These are phyloP conservation scores for Artemisia argyi DNA, from an alignment of 129 eudicot genomes.

Conservation along the genomic window DNA sequence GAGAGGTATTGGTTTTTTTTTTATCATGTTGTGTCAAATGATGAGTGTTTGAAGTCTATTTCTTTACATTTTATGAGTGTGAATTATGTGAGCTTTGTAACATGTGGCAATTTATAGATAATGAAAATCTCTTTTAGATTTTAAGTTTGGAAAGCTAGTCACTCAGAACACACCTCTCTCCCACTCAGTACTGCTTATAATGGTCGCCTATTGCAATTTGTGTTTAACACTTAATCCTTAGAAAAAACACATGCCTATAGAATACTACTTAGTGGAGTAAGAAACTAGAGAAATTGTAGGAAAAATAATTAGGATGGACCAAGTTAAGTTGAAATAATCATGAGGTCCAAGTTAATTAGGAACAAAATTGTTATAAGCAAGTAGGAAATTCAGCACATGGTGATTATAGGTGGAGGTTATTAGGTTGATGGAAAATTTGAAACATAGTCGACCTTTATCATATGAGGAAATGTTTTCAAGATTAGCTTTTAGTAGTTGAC, in stretches of 20 bases:
- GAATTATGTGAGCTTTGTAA: constrained; percentile 26
- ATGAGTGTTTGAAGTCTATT: constrained; percentile 8
- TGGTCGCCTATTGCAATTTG: no score
- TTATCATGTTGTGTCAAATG: constrained; percentile 19
- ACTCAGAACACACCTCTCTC: no score
- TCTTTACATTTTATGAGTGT: constrained; percentile 16
- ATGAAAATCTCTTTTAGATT: constrained; percentile 25
- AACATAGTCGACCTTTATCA: background rate
- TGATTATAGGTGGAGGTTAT: background rate
- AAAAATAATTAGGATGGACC: no score
- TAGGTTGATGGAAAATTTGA: constrained; percentile 9
- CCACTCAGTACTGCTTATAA: no score
- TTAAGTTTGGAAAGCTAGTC: no score
- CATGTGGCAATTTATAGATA: constrained; percentile 19
- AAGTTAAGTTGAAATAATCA: no score
- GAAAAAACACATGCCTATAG: no score
- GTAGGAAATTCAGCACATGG: background rate
- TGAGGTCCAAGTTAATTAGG: no score
- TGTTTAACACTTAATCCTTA: no score
- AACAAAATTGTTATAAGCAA: no score
- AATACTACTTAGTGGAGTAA: no score
- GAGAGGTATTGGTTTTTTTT: background rate
- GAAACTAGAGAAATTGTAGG: no score
- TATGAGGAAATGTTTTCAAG: background rate
- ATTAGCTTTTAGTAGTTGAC: background rate